phyloP scores from a whole-genome alignment of 768 basidiomycete genomes.

The Postia placenta region DNA sequence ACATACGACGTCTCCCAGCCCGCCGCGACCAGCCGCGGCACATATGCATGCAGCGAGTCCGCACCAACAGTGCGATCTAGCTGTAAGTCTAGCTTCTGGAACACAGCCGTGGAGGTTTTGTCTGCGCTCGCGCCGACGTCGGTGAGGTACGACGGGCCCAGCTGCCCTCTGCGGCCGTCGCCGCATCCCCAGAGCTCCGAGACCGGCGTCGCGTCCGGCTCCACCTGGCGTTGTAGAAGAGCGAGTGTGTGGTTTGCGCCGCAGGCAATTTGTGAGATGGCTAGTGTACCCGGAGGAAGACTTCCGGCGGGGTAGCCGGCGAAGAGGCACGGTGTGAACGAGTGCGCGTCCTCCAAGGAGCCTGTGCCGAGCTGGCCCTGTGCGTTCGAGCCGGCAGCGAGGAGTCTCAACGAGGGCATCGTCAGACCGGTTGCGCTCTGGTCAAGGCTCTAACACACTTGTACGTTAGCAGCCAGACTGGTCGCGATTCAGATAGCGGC shows the following conservation, averaged over 20 bases:
- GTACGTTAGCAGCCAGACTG: no score
- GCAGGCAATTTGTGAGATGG: constrained; percentile 48
- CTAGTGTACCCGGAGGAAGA: constrained; percentile 19
- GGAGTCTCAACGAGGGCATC: no score
- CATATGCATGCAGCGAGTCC: constrained; percentile 38
- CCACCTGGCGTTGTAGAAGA: constrained; percentile 39
- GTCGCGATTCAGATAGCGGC: no score
- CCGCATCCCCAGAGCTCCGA: constrained; percentile 69
- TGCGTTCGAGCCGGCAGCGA: constrained; percentile 44
- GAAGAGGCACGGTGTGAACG: constrained; percentile 34
- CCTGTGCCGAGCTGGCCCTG: constrained; percentile 41
- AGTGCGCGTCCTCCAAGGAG: constrained; percentile 31
- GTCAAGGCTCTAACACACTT: no score
- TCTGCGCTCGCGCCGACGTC: background rate
- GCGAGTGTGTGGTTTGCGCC: constrained; percentile 80
- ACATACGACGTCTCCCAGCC: constrained; percentile 86
- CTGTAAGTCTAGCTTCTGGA: constrained; percentile 41
- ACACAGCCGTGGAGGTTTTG: constrained; percentile 26
- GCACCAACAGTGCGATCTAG: constrained; percentile 18
- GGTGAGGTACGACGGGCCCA: constrained; percentile 41
- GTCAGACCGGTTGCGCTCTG: no score
- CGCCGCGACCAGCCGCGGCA: constrained; percentile 46
- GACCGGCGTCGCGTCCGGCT: no score
- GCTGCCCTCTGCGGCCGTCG: constrained; percentile 64
- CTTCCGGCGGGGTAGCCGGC: constrained; percentile 11